Conservation (phyloP, 352 stramenopile genomes). For the Phytophthora ramorum region DNA sequence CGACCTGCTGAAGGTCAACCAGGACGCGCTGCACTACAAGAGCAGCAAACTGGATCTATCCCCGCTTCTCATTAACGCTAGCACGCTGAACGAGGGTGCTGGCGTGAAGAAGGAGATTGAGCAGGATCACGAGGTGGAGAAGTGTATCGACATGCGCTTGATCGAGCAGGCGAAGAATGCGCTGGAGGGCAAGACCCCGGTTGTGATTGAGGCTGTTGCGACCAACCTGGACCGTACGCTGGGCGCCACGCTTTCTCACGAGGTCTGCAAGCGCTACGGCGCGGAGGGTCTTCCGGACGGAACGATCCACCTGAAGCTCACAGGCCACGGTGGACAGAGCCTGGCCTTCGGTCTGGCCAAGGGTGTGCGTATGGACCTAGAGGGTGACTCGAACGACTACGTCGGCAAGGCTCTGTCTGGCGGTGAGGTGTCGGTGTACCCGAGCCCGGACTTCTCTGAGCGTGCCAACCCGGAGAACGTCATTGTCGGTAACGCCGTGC, state of each 20-base stretch:
- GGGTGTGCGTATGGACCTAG: conserved; percentile 91
- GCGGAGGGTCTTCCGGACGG: conserved; percentile 91
- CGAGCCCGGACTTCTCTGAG: conserved; percentile 64
- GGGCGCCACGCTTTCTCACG: conserved; percentile 95
- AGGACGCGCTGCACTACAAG: conserved; percentile 76
- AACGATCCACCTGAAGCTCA: conserved; percentile 95
- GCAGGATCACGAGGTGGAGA: conserved; percentile 92
- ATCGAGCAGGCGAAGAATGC: conserved; percentile 88
- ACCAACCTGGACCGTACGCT: conserved; percentile 95
- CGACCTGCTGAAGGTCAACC: conserved; percentile 93
- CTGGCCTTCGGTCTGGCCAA: conserved; percentile 94
- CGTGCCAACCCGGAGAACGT: conserved; percentile 83
- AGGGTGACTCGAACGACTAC: conserved; percentile 97
- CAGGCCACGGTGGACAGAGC: conserved; percentile 94
- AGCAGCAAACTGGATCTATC: conserved; percentile 91
- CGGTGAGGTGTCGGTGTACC: conserved; percentile 93
- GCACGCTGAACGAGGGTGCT: conserved; percentile 91
- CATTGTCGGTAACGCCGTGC: conserved; percentile 96
- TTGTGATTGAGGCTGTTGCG: conserved; percentile 70
- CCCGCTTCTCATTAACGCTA: conserved; percentile 93
- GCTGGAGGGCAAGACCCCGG: conserved; percentile 82
- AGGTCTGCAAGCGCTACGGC: conserved; percentile 94
- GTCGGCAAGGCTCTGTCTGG: conserved; percentile 95
- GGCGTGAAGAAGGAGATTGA: conserved; percentile 81
- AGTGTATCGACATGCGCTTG: conserved; percentile 92